Percentiles rank a stretch among this genome's conserved stretches.
Evolutionary conservation across 352 stramenopile genomes (phyloP).

Genomic region (Phytopythium sindhum): DNA sequence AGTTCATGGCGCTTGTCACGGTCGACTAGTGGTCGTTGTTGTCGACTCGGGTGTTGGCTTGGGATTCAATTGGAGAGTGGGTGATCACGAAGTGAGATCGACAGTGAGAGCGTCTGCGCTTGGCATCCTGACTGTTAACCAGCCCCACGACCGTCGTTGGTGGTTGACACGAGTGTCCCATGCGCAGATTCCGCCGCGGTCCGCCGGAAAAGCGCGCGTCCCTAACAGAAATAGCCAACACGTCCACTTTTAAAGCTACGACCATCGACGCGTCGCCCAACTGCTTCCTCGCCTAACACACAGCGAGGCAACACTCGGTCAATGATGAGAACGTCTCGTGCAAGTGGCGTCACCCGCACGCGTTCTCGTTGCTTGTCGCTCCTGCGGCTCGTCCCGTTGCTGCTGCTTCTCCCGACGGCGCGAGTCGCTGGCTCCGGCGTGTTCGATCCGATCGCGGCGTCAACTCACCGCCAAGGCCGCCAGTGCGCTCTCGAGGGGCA

Average conservation of each 20-base stretch:
- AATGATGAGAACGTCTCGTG: not conserved
- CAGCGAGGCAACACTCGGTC: not conserved
- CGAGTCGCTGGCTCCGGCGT: not conserved
- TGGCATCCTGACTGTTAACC: not conserved
- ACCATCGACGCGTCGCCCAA: not conserved
- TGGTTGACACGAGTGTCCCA: not conserved
- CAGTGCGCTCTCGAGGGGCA: conserved; percentile 2
- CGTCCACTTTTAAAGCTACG: not conserved
- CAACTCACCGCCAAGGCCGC: not conserved
- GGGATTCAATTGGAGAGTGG: not conserved
- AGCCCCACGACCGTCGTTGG: not conserved
- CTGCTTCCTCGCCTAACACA: not conserved
- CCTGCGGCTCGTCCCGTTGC: not conserved
- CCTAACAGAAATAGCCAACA: not conserved
- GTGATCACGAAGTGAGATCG: not conserved
- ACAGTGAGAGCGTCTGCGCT: not conserved
- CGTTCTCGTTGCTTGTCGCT: not conserved
- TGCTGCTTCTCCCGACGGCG: not conserved
- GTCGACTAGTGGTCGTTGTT: not conserved
- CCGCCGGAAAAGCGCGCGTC: not conserved
- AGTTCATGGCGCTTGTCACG: not conserved
- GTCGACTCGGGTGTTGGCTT: not conserved
- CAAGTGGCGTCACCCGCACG: not conserved
- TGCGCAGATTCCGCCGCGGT: not conserved
- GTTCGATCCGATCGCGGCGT: not conserved